Evolutionary conservation across 352 stramenopile genomes (phyloP).

Genomic region (Phytophthora citrophthora): DNA sequence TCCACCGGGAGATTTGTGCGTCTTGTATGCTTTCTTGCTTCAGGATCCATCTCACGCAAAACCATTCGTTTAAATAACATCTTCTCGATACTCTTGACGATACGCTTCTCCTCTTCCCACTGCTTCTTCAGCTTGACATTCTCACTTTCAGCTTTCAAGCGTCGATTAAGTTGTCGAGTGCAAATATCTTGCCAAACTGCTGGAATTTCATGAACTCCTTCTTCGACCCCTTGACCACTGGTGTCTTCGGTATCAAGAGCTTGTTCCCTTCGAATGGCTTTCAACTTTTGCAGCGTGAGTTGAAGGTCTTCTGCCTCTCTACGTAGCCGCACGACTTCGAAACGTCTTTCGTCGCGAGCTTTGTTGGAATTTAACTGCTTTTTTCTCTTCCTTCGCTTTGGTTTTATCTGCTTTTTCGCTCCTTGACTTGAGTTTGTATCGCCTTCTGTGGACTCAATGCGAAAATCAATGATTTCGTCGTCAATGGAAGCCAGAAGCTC

Average conservation of each 20-base stretch:
- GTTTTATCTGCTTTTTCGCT: neutral
- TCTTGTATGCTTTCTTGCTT: conserved; percentile 18
- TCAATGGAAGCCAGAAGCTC: conserved; percentile 18
- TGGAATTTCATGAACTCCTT: conserved; percentile 2
- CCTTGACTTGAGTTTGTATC: neutral
- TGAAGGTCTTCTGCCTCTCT: conserved; percentile 23
- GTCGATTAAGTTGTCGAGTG: conserved; percentile 19
- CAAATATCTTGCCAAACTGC: conserved; percentile 40
- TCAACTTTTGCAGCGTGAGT: conserved; percentile 22
- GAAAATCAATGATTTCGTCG: conserved; percentile 15
- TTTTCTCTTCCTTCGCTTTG: conserved; percentile 15
- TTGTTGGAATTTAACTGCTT: conserved; percentile 34
- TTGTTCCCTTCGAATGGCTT: conserved; percentile 13
- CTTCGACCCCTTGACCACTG: neutral
- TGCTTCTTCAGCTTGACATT: conserved; percentile 37
- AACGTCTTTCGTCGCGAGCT: conserved; percentile 32
- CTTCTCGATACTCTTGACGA: conserved; percentile 41
- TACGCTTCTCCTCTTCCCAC: conserved; percentile 33
- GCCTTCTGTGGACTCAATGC: neutral
- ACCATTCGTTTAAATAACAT: conserved; percentile 30
- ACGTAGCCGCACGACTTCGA: conserved; percentile 26
- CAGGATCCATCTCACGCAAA: neutral
- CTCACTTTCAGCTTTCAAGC: conserved; percentile 29
- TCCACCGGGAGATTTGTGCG: conserved; percentile 15
- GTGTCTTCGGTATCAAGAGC: too few relatives aligned